Conservation (phyloP, 2,329 filamentous ascomycete genomes). For the Apiospora sp. region DNA sequence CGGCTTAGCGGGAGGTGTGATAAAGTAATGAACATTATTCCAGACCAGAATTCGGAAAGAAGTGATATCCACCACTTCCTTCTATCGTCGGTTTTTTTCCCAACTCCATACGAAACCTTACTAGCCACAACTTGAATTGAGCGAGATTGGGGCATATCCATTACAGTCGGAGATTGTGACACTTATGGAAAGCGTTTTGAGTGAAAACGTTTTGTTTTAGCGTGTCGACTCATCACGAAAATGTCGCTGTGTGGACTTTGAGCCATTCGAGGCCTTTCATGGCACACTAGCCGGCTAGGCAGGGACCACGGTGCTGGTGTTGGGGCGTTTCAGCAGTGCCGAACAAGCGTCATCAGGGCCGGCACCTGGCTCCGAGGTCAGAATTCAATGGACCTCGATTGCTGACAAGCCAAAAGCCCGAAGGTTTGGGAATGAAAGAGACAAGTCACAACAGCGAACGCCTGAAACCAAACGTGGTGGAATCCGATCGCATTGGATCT, state of each 20-base stretch:
- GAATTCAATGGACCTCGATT: background rate
- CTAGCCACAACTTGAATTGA: background rate
- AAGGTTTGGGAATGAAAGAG: background rate
- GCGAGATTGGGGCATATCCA: background rate
- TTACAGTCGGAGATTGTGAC: background rate
- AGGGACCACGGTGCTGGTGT: constrained; percentile 4
- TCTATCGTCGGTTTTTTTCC: background rate
- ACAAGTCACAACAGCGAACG: background rate
- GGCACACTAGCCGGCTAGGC: background rate
- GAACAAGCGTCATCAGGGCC: background rate
- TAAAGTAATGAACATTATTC: background rate
- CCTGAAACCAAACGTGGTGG: constrained; percentile 18
- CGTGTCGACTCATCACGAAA: background rate
- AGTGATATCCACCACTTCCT: background rate
- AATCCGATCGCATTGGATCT: constrained; percentile 16
- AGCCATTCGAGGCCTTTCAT: background rate
- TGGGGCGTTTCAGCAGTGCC: constrained; percentile 13
- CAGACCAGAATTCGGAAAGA: background rate
- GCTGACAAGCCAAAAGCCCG: background rate
- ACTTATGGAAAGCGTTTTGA: background rate
- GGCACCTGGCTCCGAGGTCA: background rate
- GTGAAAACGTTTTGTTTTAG: constrained; percentile 10
- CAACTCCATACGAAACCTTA: constrained; percentile 5
- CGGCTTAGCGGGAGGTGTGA: background rate
- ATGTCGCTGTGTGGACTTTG: background rate